These are phyloP conservation scores for Chondrus crispus DNA, from an alignment of 23 red algal genomes.

Conservation along the genomic window DNA sequence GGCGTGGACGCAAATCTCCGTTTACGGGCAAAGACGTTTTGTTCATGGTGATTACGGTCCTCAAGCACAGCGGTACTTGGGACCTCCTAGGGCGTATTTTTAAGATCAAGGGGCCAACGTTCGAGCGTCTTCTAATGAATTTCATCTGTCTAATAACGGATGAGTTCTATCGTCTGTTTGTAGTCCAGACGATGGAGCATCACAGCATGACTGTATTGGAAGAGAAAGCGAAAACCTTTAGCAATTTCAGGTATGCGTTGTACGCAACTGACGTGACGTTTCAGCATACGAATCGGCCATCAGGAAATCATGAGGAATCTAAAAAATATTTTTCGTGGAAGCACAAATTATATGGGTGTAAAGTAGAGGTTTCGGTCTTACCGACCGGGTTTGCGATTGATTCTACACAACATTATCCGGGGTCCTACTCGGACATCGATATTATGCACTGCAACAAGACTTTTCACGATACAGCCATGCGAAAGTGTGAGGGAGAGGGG, in stretches of 20 bases:
- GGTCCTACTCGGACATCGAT: no score
- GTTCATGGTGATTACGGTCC: neutral
- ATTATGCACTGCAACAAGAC: no score
- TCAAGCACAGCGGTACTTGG: neutral
- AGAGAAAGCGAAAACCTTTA: neutral
- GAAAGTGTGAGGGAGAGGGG: no score
- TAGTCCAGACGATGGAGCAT: neutral
- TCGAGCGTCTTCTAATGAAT: slow-evolving; percentile 3
- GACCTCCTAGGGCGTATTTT: neutral
- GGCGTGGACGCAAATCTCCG: neutral
- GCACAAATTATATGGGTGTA: slow-evolving; percentile 15
- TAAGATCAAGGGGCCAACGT: neutral
- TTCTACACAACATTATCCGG: no score
- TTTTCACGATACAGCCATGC: no score
- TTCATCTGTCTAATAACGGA: neutral
- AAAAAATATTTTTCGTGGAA: neutral
- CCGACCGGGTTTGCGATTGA: neutral
- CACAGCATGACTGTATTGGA: neutral
- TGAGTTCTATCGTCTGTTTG: neutral
- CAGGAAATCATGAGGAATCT: neutral
- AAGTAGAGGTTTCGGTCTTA: neutral
- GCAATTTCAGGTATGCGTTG: neutral
- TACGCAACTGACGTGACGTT: slow-evolving; percentile 8
- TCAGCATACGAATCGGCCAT: neutral
- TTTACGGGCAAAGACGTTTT: neutral